Conservation (phyloP, 805 yeast species). For the Grigorovia transvaalensis region DNA sequence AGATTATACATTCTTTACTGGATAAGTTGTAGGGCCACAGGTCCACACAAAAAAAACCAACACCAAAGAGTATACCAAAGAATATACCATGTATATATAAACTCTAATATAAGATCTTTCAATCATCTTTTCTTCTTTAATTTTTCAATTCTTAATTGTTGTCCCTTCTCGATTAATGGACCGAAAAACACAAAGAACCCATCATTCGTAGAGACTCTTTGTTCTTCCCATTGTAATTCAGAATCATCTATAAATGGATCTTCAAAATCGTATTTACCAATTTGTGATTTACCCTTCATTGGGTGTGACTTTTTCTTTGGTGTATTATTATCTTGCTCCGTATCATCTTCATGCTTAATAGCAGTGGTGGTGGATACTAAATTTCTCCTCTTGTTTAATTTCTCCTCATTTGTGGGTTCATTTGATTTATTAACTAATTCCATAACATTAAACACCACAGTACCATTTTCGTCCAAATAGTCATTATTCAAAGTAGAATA, state of each 20-base stretch:
- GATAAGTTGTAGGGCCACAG: background rate
- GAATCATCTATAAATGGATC: constrained; percentile 97
- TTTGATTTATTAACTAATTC: constrained; percentile 6
- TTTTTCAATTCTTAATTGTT: constrained; percentile 36
- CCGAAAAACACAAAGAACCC: constrained; percentile 96
- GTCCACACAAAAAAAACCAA: background rate
- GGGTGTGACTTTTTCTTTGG: constrained; percentile 28
- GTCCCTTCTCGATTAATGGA: constrained; percentile 60
- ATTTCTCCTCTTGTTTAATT: constrained; percentile 7
- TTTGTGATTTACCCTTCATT: constrained; percentile 53
- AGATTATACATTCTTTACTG: background rate
- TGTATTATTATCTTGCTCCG: no score
- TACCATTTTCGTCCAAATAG: constrained; percentile 29
- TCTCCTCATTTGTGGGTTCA: constrained; percentile 1
- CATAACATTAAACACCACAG: constrained; percentile 23
- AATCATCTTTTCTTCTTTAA: background rate
- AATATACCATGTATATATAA: no score
- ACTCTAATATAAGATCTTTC: no score
- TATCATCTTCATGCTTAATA: no score
- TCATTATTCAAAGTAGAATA: constrained; percentile 18
- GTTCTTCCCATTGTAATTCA: constrained; percentile 88
- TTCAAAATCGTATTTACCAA: constrained; percentile 82
- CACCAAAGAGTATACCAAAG: background rate
- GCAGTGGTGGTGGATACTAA: no score
- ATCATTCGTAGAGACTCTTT: constrained; percentile 82